Evolutionary conservation across 2,329 filamentous ascomycete species (phyloP).

Genomic region (Fusarium begoniae): DNA sequence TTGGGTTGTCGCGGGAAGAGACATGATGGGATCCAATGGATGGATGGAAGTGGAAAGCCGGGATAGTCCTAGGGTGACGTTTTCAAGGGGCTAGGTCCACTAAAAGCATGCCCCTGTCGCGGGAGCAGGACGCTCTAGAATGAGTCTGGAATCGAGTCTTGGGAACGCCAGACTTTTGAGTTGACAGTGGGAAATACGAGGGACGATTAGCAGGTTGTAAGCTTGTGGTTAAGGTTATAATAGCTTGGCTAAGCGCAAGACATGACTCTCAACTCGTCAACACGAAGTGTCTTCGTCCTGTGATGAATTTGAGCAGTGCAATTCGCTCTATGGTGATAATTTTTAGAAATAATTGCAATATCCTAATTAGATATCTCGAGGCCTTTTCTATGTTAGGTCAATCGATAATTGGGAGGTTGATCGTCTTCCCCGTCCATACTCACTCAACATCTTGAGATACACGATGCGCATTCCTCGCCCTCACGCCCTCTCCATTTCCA

Average conservation of each 20-base stretch:
- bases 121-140: background rate
- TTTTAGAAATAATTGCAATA: accelerated
- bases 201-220: background rate
- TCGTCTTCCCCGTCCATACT: background rate
- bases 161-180: background rate
- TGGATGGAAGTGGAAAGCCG: background rate
- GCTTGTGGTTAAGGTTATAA: background rate
- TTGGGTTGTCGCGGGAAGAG: slow-evolving; percentile 3
- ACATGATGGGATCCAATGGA: slow-evolving; percentile 9
- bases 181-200: background rate
- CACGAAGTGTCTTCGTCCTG: background rate
- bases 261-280: background rate
- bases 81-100: slow-evolving; percentile 25
- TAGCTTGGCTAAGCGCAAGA: background rate
- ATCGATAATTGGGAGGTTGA: background rate
- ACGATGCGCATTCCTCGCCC: slow-evolving; percentile 1
- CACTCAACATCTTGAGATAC: slow-evolving; percentile 13
- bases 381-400: background rate
- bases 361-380: background rate
- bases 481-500: slow-evolving; percentile 13
- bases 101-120: slow-evolving; percentile 19
- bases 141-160: background rate
- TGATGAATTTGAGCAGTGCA: background rate
- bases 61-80: slow-evolving; percentile 9
- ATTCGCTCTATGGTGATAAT: background rate